Conservation (phyloP, 2,329 filamentous ascomycete genomes). For the Cryoendolithus antarcticus region DNA sequence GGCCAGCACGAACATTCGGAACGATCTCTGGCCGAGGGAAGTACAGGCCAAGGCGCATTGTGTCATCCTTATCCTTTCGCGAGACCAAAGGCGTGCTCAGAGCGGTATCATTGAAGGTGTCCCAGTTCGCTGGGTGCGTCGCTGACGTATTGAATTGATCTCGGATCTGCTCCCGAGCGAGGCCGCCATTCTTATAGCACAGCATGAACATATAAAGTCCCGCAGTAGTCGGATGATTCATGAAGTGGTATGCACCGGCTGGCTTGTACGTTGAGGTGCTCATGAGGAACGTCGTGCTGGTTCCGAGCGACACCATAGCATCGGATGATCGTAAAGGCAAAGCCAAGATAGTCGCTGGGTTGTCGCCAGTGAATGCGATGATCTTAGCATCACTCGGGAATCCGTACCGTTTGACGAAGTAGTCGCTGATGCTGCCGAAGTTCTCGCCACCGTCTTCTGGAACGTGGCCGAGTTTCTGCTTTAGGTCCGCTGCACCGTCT, state of each 20-base stretch:
- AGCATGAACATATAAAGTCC: slow-evolving; percentile 99
- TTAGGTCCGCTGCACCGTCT: slow-evolving; percentile 52
- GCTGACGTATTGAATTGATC: slow-evolving; percentile 56
- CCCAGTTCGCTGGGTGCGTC: slow-evolving; percentile 46
- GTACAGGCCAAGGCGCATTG: slow-evolving; percentile 77
- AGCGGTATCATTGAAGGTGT: slow-evolving; percentile 64
- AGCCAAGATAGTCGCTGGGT: slow-evolving; percentile 86
- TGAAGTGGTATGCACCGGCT: slow-evolving; percentile 87
- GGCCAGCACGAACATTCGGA: slow-evolving; percentile 74
- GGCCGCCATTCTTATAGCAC: slow-evolving; percentile 96
- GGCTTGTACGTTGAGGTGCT: slow-evolving; percentile 80
- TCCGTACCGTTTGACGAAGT: slow-evolving; percentile 68
- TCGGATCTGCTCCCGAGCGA: slow-evolving; percentile 81
- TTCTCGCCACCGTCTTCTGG: slow-evolving; percentile 67
- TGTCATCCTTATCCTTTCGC: slow-evolving; percentile 34
- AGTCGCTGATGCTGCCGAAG: slow-evolving; percentile 62
- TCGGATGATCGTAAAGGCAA: slow-evolving; percentile 78
- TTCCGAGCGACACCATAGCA: slow-evolving; percentile 88
- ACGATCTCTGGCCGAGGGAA: slow-evolving; percentile 94
- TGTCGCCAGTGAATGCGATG: slow-evolving; percentile 86
- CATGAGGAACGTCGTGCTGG: slow-evolving; percentile 96
- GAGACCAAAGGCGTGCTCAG: slow-evolving; percentile 58
- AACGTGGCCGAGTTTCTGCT: slow-evolving; percentile 67
- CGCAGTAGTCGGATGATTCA: slow-evolving; percentile 86
- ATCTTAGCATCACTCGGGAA: slow-evolving; percentile 66